phyloP scores from a whole-genome alignment of 2,329 filamentous ascomycete species.

The Paraphoma sp. region DNA sequence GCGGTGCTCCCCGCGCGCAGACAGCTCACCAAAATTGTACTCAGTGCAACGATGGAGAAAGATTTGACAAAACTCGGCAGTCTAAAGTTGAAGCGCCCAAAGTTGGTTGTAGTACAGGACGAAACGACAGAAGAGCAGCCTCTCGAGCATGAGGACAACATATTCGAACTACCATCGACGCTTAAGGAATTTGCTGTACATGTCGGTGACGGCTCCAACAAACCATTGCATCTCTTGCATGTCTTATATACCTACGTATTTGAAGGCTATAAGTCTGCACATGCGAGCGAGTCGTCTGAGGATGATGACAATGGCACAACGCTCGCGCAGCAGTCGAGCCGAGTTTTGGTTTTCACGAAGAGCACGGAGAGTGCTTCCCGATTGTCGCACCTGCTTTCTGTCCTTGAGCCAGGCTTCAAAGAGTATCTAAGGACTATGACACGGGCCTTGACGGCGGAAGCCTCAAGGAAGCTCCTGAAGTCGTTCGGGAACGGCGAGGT shows the following conservation, averaged over 20 bases:
- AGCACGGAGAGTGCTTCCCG: slow-evolving; percentile 89
- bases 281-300: slow-evolving; percentile 12
- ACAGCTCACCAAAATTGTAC: slow-evolving; percentile 76
- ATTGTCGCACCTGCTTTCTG: slow-evolving; percentile 76
- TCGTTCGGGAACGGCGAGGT: slow-evolving; percentile 69
- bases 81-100: slow-evolving; percentile 75
- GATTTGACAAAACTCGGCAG: slow-evolving; percentile 81
- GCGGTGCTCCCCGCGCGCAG: slow-evolving; percentile 37
- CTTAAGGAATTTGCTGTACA: slow-evolving; percentile 57
- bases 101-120: slow-evolving; percentile 76
- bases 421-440: slow-evolving; percentile 72
- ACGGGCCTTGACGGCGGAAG: slow-evolving; percentile 76
- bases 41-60: slow-evolving; percentile 91
- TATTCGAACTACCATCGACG: slow-evolving; percentile 63
- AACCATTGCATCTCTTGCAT: slow-evolving; percentile 83
- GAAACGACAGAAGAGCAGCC: slow-evolving; percentile 30
- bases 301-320: slow-evolving; percentile 7
- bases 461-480: slow-evolving; percentile 70
- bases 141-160: slow-evolving; percentile 37
- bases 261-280: slow-evolving; percentile 8
- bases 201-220: slow-evolving; percentile 58
- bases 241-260: slow-evolving; percentile 67
- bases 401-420: slow-evolving; percentile 68
- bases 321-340: slow-evolving; percentile 30
- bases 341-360: slow-evolving; percentile 83